Evolutionary conservation across 2,329 filamentous ascomycete genomes (phyloP), one percentile per base, ranked within the genome.

Genomic region (Achaetomium macrosporum): DNA sequence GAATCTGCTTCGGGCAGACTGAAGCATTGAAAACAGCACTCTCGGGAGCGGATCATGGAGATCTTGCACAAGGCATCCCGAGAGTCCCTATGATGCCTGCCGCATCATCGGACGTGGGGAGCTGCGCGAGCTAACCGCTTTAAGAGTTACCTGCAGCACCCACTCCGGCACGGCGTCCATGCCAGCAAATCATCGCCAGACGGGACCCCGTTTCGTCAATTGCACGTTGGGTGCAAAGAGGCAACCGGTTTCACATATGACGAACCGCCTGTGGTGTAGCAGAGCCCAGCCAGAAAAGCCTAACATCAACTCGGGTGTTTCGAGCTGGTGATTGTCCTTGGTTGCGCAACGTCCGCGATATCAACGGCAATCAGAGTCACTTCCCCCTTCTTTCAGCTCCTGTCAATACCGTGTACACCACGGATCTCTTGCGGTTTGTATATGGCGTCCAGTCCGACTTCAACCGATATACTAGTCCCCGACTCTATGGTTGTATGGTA

Each of bases 81-180:
- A 54, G 47, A 50, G 1, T 25, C 25, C 40, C 7, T 42, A 9
- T 29, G 40, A 8, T 42, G 35, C 42, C 48, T 47, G 47, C 40
- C 51, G 43, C 52, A 33, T 55, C 58, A 57, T 62, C 46, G 47
- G 40, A 47, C 33, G 53, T 51, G 53, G 48, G 54, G 54, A 57
- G 54, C 50, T 47, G 42, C 56, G 55, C 54, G 48, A 19, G 47
- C 57, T 62, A 60, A 52, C 60, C 46, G 51, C 47, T 57, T 62
- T 54, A 50, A 54, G 50, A 51, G 41, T 15, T 50, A 61, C 60
- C 57, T 62, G 59, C 60, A 62, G 51, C 49, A 45, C 45, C 50
- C 52, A 48, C 53, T 47, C 13, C 54, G 47, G 43, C 54, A 37
- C 40, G 25, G 25, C 25, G 46, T 47, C 5, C 12, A 12, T 12